A percentile compares a stretch with the other conserved stretches of the same genome.
These are phyloP conservation scores for Cyphellophora attinorum DNA, from an alignment of 2,329 filamentous ascomycete species.

Conservation along the genomic window DNA sequence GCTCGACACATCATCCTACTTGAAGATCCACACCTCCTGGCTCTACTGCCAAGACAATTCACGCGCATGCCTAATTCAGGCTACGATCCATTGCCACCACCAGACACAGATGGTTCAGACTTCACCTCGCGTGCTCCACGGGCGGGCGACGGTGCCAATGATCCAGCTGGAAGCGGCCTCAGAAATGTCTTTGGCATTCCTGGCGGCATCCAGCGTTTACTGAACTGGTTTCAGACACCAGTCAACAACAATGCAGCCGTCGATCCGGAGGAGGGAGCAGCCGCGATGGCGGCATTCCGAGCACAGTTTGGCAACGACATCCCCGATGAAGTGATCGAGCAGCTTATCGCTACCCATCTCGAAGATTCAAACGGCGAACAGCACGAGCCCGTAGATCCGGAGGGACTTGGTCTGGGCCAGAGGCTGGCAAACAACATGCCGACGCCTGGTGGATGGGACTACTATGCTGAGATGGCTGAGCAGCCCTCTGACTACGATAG, in stretches of 20 bases:
- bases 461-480: conserved; percentile 12
- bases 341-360: conserved; percentile 13
- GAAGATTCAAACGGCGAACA: conserved; percentile 8
- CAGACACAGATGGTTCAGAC: conserved; percentile 19
- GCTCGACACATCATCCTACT: conserved; percentile 72
- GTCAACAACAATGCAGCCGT: conserved; percentile 3
- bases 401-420: conserved; percentile 4
- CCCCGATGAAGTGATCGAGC: conserved; percentile 13
- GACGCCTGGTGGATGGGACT: conserved; percentile 16
- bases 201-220: conserved; percentile 7
- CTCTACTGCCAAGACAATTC: conserved; percentile 56
- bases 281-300: conserved; percentile 12
- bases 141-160: neutral
- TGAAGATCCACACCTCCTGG: conserved; percentile 61
- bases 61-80: conserved; percentile 59
- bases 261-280: conserved; percentile 11
- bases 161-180: neutral
- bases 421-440: neutral
- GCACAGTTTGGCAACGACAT: conserved; percentile 14
- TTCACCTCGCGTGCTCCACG: conserved; percentile 16
- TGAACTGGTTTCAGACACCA: conserved; percentile 15
- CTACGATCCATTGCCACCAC: conserved; percentile 74
- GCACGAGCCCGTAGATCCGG: conserved; percentile 8
- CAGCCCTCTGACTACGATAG: conserved; percentile 7
- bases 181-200: conserved; percentile 1